Percentiles rank a stretch among this genome's conserved stretches.
Conservation (phyloP, 1,139 yeast species). For the Suhomyces kunorum region DNA sequence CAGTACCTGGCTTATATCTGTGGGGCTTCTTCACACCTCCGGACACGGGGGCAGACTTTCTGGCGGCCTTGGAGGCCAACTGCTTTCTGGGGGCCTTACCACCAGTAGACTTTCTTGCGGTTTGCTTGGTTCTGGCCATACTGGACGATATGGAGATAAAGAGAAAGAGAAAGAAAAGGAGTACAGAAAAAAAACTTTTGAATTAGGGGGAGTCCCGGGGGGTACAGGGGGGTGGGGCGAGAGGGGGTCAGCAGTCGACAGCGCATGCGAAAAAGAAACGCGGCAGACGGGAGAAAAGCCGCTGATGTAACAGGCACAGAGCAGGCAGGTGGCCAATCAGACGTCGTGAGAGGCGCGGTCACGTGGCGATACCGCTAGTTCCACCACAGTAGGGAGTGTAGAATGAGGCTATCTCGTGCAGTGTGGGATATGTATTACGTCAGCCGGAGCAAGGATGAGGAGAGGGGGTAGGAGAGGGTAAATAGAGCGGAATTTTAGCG, state of each 20-base stretch:
- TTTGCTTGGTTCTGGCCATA: slow-evolving; percentile 57
- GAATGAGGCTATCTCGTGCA: not conserved
- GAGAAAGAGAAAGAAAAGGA: slow-evolving; percentile 8
- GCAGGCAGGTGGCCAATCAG: slow-evolving; percentile 11
- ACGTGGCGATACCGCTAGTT: not conserved
- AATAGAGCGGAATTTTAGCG: no score
- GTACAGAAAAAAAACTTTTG: slow-evolving; percentile 11
- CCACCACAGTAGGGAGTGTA: not conserved
- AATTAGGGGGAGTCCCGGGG: slow-evolving; percentile 12
- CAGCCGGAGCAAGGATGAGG: no score
- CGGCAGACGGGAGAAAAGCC: slow-evolving; percentile 7
- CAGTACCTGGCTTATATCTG: slow-evolving; percentile 59
- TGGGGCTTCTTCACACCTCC: slow-evolving; percentile 58
- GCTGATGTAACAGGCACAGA: slow-evolving; percentile 2
- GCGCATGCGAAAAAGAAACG: slow-evolving; percentile 12
- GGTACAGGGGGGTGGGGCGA: not conserved
- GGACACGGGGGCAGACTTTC: slow-evolving; percentile 54
- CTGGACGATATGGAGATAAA: slow-evolving; percentile 7
- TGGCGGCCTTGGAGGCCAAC: slow-evolving; percentile 55
- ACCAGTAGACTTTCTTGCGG: slow-evolving; percentile 57
- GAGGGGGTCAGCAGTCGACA: slow-evolving; percentile 10
- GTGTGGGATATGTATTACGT: not conserved
- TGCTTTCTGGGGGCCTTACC: slow-evolving; percentile 59
- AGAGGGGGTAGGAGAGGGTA: no score
- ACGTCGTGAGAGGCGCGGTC: slow-evolving; percentile 1